These are phyloP conservation scores for Alternaria atra DNA, from an alignment of 2,329 filamentous ascomycete species.

Conservation along the genomic window DNA sequence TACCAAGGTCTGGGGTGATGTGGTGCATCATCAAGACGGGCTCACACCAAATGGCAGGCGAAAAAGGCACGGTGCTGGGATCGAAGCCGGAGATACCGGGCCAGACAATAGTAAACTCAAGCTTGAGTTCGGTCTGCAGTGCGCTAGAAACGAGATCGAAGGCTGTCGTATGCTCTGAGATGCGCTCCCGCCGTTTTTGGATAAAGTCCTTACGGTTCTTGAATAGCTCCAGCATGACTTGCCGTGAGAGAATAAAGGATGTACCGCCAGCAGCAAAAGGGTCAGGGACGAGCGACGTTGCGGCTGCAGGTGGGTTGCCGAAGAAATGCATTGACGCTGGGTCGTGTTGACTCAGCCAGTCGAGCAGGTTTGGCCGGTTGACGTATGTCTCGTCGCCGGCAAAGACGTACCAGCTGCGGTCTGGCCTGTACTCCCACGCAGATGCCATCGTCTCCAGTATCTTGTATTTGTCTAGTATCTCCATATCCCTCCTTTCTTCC, in stretches of 20 bases:
- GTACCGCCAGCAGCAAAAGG: constrained; percentile 63
- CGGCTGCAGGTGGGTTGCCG: constrained; percentile 52
- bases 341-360: constrained; percentile 63
- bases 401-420: constrained; percentile 68
- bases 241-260: constrained; percentile 62
- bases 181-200: constrained; percentile 56
- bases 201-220: constrained; percentile 54
- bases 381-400: constrained; percentile 68
- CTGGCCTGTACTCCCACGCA: constrained; percentile 50
- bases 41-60: constrained; percentile 56
- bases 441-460: constrained; percentile 49
- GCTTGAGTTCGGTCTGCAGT: constrained; percentile 55
- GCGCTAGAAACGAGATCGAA: constrained; percentile 62
- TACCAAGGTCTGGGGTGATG: constrained; percentile 54
- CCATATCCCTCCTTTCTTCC: constrained; percentile 32
- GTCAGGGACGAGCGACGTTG: constrained; percentile 43
- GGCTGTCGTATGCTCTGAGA: constrained; percentile 59
- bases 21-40: constrained; percentile 54
- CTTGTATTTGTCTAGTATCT: constrained; percentile 51
- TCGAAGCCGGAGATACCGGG: constrained; percentile 49
- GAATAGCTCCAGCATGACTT: constrained; percentile 56
- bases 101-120: constrained; percentile 58
- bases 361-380: constrained; percentile 62
- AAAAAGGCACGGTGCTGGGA: constrained; percentile 50
- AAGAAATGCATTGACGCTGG: constrained; percentile 60